Percentiles rank a stretch among this genome's conserved stretches.
These are phyloP conservation scores for Paraglomus occultum DNA, from an alignment of 192 early-diverging fungal genomes.

Conservation along the genomic window DNA sequence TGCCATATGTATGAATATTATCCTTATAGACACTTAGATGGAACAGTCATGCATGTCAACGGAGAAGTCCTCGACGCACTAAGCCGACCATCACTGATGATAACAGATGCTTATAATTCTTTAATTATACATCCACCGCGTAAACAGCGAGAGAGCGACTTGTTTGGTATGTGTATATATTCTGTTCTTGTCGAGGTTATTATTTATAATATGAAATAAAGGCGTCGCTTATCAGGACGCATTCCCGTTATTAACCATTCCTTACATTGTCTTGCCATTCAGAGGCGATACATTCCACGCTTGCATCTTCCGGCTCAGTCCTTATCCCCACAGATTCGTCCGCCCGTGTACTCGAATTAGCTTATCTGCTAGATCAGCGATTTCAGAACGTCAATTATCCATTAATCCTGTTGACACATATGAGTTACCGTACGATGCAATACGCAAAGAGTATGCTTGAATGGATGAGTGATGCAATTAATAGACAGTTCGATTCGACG, in stretches of 20 bases:
- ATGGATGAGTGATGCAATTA: slow-evolving; percentile 92
- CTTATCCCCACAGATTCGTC: slow-evolving; percentile 89
- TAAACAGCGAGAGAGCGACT: slow-evolving; percentile 69
- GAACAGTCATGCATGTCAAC: slow-evolving; percentile 61
- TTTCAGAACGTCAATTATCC: slow-evolving; percentile 59
- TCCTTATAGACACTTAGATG: slow-evolving; percentile 68
- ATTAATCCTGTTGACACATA: slow-evolving; percentile 76
- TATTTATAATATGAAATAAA: background rate
- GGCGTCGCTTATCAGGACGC: background rate
- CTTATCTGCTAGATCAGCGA: slow-evolving; percentile 83
- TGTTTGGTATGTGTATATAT: slow-evolving; percentile 58
- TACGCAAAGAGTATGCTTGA: slow-evolving; percentile 90
- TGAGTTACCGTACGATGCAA: slow-evolving; percentile 70
- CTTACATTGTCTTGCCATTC: slow-evolving; percentile 1
- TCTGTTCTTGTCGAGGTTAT: background rate
- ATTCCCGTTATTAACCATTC: background rate
- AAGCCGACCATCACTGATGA: slow-evolving; percentile 81
- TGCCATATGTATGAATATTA: slow-evolving; percentile 61
- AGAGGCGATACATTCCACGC: slow-evolving; percentile 63
- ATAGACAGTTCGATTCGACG: slow-evolving; percentile 63
- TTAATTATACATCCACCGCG: slow-evolving; percentile 64
- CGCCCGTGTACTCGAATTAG: slow-evolving; percentile 87
- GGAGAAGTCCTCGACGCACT: slow-evolving; percentile 67
- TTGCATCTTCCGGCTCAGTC: slow-evolving; percentile 72
- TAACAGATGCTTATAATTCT: slow-evolving; percentile 88